Evolutionary conservation across 441 rosid species (phyloP), one percentile per base, ranked within the genome.

Genomic region (Gossypium lobatum): DNA sequence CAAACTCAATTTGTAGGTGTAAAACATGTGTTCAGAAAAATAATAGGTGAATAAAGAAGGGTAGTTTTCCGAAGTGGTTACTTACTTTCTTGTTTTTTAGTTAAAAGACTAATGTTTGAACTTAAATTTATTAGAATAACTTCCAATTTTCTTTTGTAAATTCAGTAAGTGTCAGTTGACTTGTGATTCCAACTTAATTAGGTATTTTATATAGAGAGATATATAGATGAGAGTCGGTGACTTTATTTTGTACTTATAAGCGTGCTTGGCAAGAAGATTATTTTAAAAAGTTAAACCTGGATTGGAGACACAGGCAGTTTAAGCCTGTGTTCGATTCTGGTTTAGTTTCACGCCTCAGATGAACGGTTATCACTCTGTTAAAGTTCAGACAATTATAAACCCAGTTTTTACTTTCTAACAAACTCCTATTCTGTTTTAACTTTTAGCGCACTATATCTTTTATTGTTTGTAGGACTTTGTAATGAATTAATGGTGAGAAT

Each of bases 401-500:
- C 72, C 72, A 26, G 23, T 52, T 68, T 50, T 5, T 26, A 9
- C 25, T 26, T 60, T 52, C 25, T 68, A 23, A 26, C 45, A 16
- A 26, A 68, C 42, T 26, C 60, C 13, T 46, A 11, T 68, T 48
- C 42, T 50, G 34, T 26, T 50, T 18, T 68, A 50, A n/a, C 31
- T 26, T 68, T 17, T 67, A 14, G 17, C 46, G n/a, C 39, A 46
- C 55, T 28, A 11, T 64, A 21, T 46, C 28, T 52, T 28, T 48
- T 46, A 10, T 68, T 26, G 14, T 26, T 67, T 67, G 71, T 14
- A 66, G 31, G 71, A 66, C 39, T 46, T 23, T 25, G 45, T 68
- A 16, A 28, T 68, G 14, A 68, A 68, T 26, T 52, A 68, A n/a
- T 52, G 60, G 60, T 50, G 59, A 50, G 59, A 52, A 16, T 68